Evolutionary conservation across 2,329 filamentous ascomycete genomes (phyloP).

Genomic region (Talaromyces sp.): DNA sequence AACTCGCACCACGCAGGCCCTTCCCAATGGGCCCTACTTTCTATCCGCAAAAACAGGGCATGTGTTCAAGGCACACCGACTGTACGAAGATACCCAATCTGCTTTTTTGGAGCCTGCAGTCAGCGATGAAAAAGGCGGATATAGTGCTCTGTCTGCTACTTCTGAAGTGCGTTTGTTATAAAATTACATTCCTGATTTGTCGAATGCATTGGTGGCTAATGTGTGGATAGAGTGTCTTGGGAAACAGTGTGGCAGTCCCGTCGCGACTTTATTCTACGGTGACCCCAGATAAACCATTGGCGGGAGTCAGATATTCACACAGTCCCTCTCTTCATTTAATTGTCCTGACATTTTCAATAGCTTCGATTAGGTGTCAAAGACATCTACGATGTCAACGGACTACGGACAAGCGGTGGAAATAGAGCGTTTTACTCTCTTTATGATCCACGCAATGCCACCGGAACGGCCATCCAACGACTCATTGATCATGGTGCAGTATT

Average conservation of each 20-base stretch:
- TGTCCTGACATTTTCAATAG: background rate
- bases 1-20: background rate
- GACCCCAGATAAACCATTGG: background rate
- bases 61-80: background rate
- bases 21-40: background rate
- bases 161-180: background rate
- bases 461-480: slow-evolving; percentile 52
- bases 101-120: background rate
- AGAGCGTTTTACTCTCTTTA: slow-evolving; percentile 57
- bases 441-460: slow-evolving; percentile 45
- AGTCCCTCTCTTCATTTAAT: background rate
- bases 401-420: slow-evolving; percentile 56
- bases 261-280: background rate
- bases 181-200: background rate
- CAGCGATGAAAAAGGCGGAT: background rate
- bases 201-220: background rate
- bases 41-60: background rate
- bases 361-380: slow-evolving; percentile 60
- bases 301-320: background rate
- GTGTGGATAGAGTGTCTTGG: background rate
- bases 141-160: background rate
- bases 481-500: slow-evolving; percentile 57
- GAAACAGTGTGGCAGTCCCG: background rate
- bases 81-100: background rate
- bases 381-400: slow-evolving; percentile 57